Evolutionary conservation across 225 moss, liverwort and hornwort species (phyloP), one percentile per base, ranked within the genome.

Genomic region (Asterella californica): DNA sequence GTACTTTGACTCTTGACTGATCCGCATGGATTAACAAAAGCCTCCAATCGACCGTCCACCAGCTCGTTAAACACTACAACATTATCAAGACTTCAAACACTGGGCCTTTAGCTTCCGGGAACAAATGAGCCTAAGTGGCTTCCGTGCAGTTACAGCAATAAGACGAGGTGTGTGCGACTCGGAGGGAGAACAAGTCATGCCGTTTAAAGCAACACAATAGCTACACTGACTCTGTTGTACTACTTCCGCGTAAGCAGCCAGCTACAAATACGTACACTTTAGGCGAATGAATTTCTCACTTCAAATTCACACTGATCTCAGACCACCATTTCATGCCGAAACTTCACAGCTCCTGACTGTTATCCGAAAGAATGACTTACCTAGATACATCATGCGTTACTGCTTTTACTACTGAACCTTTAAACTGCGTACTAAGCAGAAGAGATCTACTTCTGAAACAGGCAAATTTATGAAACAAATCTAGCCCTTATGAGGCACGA

Each of bases 401-500:
- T 46, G 65, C 0, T 33, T n/a, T n/a, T n/a, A n/a, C n/a, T n/a
- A n/a, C n/a, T 47, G n/a, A 47, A 46, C 25, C 47, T 32, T 19
- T 52, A 37, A 59, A 38, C 75, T 37, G 75, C 75, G 6, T 21
- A 24, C 34, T 10, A 76, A 38, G 75, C 75, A 59, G 55, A 22
- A 18, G 9, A 24, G 10, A 59, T 57, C 22, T 37, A 34, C 34
- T 54, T 59, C 57, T 59, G 52, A 76, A 57, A 38, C 75, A 36
- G 57, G 34, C 36, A 59, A 57, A 76, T 37, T 59, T 57, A 59
- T 59, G 75, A 55, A n/a, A 59, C 75, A 76, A 37, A 59, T 34
- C 75, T 76, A 37, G 25, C 37, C 57, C 37, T n/a, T 25, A 9
- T 32, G 22, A 24, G 52, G 59, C 53, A 37, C 22, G 55, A 76